These are phyloP conservation scores for Sergeia podlipaevii DNA, from an alignment of 208 protist genomes.

Conservation along the genomic window DNA sequence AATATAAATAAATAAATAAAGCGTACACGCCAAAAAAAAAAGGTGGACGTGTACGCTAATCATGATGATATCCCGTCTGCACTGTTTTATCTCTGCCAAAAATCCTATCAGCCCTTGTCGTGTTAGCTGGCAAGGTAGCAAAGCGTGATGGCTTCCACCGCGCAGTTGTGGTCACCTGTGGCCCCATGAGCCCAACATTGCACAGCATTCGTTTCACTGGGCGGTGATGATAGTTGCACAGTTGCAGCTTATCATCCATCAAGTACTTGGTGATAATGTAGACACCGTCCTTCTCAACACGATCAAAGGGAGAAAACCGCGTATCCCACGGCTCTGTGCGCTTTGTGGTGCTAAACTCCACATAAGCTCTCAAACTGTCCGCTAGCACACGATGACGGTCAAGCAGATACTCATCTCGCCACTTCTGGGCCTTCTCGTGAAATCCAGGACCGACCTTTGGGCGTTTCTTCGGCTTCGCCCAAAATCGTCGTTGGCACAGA, in stretches of 20 bases:
- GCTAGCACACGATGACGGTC: conserved; percentile 84
- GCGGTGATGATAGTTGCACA: conserved; percentile 88
- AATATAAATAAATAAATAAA: not conserved
- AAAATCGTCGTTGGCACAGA: conserved; percentile 66
- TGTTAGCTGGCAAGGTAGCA: conserved; percentile 67
- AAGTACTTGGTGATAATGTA: conserved; percentile 79
- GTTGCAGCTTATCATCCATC: conserved; percentile 91
- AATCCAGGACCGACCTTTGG: conserved; percentile 86
- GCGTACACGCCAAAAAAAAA: not conserved
- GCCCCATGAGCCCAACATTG: conserved; percentile 87
- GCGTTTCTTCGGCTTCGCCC: conserved; percentile 87
- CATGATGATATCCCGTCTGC: conserved; percentile 69
- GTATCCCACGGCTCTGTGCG: conserved; percentile 88
- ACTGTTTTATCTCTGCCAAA: conserved; percentile 84
- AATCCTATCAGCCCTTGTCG: conserved; percentile 68
- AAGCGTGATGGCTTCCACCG: conserved; percentile 88
- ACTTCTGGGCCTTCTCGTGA: conserved; percentile 89
- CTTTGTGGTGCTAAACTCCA: conserved; percentile 84
- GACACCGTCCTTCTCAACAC: conserved; percentile 87
- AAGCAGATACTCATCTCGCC: conserved; percentile 85
- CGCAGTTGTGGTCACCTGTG: conserved; percentile 68
- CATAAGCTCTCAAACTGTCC: conserved; percentile 83
- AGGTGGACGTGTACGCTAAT: conserved; percentile 36
- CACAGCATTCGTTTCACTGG: conserved; percentile 84
- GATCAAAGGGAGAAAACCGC: conserved; percentile 87